phyloP scores from a whole-genome alignment of 2,329 filamentous ascomycete species.

The Cladophialophora bantiana region DNA sequence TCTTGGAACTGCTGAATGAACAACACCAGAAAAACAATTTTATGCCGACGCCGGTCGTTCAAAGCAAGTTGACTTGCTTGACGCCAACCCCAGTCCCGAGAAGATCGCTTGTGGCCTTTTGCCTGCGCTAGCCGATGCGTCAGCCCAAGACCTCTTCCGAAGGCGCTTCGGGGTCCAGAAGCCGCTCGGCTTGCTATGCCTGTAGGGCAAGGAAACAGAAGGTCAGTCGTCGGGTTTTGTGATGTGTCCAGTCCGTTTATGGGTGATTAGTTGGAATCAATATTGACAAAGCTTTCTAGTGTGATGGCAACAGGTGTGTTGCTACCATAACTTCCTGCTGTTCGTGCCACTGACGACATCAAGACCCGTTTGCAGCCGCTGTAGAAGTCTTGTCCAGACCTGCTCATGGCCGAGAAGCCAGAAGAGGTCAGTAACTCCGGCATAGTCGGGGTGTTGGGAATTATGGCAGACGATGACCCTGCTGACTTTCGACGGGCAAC shows the following conservation, averaged over 20 bases:
- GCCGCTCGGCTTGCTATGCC: conserved; percentile 45
- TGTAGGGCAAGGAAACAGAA: conserved; percentile 51
- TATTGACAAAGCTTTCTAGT: conserved; percentile 39
- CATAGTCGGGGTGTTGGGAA: conserved; percentile 3
- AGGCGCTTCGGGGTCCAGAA: conserved; percentile 13
- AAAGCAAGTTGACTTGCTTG: background rate
- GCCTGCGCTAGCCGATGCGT: conserved; percentile 2
- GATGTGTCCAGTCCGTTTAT: background rate
- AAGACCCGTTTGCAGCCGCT: conserved; percentile 49
- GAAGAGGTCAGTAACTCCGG: conserved; percentile 43
- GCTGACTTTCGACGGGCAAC: background rate
- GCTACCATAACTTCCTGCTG: background rate
- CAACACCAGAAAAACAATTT: conserved; percentile 2
- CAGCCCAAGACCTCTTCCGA: conserved; percentile 7
- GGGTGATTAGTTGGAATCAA: background rate
- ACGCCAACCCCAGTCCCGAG: background rate
- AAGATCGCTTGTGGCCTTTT: background rate
- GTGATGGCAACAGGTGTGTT: conserved; percentile 47
- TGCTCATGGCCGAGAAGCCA: conserved; percentile 51
- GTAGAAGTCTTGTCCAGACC: conserved; percentile 44
- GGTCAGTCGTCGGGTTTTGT: conserved; percentile 38
- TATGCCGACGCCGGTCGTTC: conserved; percentile 1
- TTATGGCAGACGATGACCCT: background rate
- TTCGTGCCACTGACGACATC: conserved; percentile 4
- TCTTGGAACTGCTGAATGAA: background rate